Evolutionary conservation across 2,329 filamentous ascomycete genomes (phyloP), one percentile per base, ranked within the genome.

Genomic region (Neoscytalidium dimidiatum): DNA sequence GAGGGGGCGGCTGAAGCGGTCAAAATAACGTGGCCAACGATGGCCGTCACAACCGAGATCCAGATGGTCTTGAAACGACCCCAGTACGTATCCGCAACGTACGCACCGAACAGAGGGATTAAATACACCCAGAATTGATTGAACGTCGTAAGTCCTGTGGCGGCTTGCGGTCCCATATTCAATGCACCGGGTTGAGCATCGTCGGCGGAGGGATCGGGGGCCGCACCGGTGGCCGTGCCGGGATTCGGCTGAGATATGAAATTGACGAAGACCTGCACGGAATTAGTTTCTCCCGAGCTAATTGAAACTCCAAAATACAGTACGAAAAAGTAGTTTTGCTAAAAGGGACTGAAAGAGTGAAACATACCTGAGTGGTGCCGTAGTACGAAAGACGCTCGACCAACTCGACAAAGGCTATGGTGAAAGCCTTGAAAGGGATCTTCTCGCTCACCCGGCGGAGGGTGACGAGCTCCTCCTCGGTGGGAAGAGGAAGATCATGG

Each of bases 11-110:
- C 84, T 2, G 86, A 87, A 62, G 77, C 78, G 49, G 85, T 80
- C 51, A 88, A 77, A 66, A 88, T 80, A 58, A 85, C 68, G 65
- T 86, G 80, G 69, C 85, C 86, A 46, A 81, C 70, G 64, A 90
- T 81, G 77, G 90, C 90, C 66, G 90, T 75, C 52, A 80, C 69
- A 66, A 84, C 83, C 69, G 87, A 87, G 68, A 82, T 72, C 43
- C 85, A 73, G 49, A 89, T 85, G 2, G 86, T 86, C 72, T 85
- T 86, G 75, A 85, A 88, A 69, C 86, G 85, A 63, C 87, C 86
- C 17, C 87, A 77, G 72, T 86, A 87, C 41, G 84, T 82, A 71
- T 89, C 86, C 26, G 86, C 85, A 17, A 51, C 72, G 64, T 86
- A 83, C 56, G 85, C 86, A 73, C 85, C 84, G 26, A 85, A 64